These are phyloP conservation scores for Piromyces sp. DNA, from an alignment of 192 early-diverging fungal genomes.

Conservation along the genomic window DNA sequence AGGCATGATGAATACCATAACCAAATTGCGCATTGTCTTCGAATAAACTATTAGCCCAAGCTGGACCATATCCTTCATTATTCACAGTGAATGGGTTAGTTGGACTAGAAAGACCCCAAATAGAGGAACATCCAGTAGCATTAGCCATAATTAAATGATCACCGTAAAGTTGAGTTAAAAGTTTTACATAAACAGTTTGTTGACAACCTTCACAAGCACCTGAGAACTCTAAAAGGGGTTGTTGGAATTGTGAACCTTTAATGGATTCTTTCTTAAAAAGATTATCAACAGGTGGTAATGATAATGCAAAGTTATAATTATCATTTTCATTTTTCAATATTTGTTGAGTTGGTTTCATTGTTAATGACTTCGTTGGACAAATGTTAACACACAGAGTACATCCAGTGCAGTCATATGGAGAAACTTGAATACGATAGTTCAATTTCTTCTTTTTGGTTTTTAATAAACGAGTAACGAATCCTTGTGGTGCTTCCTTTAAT, in stretches of 20 bases:
- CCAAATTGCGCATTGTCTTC: slow-evolving; percentile 71
- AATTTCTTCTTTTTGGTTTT: background rate
- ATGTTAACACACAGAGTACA: background rate
- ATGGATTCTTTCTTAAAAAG: background rate
- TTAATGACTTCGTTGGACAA: background rate
- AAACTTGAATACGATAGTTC: background rate
- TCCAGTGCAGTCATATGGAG: background rate
- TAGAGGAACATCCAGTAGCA: slow-evolving; percentile 44
- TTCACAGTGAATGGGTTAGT: background rate
- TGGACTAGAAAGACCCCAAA: slow-evolving; percentile 36
- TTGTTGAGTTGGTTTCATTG: background rate
- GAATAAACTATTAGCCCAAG: slow-evolving; percentile 8
- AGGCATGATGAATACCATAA: slow-evolving; percentile 55
- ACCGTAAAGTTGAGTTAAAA: slow-evolving; percentile 61
- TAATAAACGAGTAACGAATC: background rate
- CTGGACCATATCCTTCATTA: background rate
- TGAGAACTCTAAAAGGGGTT: background rate
- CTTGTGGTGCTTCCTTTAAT: background rate
- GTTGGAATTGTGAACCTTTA: background rate
- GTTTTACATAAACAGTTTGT: slow-evolving; percentile 59
- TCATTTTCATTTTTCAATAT: background rate
- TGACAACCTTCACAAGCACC: slow-evolving; percentile 18
- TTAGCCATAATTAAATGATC: slow-evolving; percentile 64
- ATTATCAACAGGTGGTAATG: background rate
- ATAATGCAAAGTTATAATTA: background rate